Conservation (phyloP, 2,329 filamentous ascomycete species). For the Pseudovirgaria hyperparasitica region DNA sequence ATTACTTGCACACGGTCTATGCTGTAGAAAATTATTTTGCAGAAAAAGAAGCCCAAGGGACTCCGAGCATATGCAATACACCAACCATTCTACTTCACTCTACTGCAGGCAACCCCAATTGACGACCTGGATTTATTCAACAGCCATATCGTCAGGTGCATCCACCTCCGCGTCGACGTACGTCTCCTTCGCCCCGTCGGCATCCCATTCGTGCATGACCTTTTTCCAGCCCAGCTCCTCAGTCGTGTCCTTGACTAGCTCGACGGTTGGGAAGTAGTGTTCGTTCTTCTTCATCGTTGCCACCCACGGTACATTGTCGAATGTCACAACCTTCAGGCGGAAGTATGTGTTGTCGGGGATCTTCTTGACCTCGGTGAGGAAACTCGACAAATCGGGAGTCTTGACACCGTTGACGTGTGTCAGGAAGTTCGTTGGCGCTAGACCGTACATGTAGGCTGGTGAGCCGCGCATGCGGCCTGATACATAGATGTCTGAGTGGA, state of each 20-base stretch:
- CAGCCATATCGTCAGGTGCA: background rate
- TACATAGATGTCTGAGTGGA: constrained; percentile 94
- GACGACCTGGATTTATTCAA: background rate
- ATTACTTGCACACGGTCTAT: too few relatives aligned
- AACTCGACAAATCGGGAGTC: constrained; percentile 69
- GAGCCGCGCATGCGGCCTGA: constrained; percentile 49
- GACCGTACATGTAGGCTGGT: constrained; percentile 48
- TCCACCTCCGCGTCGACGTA: constrained; percentile 1
- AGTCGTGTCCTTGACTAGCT: constrained; percentile 46
- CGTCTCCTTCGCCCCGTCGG: constrained; percentile 19
- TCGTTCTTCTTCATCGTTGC: constrained; percentile 99
- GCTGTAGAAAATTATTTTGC: background rate
- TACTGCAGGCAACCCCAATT: background rate
- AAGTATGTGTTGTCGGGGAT: constrained; percentile 98
- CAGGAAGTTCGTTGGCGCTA: constrained; percentile 95
- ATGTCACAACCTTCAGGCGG: constrained; percentile 91
- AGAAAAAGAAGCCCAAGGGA: background rate
- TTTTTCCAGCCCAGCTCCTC: constrained; percentile 44
- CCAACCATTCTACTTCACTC: background rate
- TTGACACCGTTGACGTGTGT: constrained; percentile 85
- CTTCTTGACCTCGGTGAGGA: constrained; percentile 67
- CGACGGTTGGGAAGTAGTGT: constrained; percentile 69
- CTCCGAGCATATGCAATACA: background rate
- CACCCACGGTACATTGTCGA: constrained; percentile 98
- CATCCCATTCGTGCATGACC: constrained; percentile 40